A percentile compares a stretch with the other conserved stretches of the same genome.
These are phyloP conservation scores for Tilletia caries DNA, from an alignment of 1,284 basidiomycete species.

Conservation along the genomic window DNA sequence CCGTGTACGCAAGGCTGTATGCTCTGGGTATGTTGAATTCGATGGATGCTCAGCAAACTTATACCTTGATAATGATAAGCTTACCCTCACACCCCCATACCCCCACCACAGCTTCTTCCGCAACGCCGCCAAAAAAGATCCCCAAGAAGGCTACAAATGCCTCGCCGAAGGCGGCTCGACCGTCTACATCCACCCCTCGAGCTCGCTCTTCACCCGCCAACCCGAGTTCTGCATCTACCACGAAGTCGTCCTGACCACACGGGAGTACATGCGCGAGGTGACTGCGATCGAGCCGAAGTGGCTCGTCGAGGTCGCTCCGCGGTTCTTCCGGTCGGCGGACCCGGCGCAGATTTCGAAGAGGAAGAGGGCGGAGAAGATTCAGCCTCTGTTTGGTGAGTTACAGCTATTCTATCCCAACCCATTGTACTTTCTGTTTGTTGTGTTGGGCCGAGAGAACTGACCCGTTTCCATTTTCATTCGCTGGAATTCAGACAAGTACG, in stretches of 20 bases:
- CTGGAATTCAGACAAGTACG: constrained; percentile 28
- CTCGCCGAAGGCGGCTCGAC: constrained; percentile 84
- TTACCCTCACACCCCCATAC: too few relatives aligned
- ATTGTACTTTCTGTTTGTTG: constrained; percentile 61
- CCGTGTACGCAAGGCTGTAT: constrained; percentile 87
- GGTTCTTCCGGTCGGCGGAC: constrained; percentile 96
- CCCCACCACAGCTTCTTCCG: constrained; percentile 39
- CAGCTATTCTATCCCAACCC: too few relatives aligned
- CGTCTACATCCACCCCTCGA: constrained; percentile 95
- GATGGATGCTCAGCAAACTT: too few relatives aligned
- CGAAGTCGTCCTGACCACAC: constrained; percentile 69
- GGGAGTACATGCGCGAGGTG: constrained; percentile 88
- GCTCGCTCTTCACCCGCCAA: constrained; percentile 91
- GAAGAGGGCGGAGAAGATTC: constrained; percentile 95
- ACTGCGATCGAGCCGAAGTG: constrained; percentile 97
- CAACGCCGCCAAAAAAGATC: constrained; percentile 67
- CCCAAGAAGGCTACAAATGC: constrained; percentile 74
- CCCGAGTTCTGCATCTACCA: constrained; percentile 73
- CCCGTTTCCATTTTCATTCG: constrained; percentile 7
- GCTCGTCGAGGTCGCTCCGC: constrained; percentile 95
- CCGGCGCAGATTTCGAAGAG: constrained; percentile 93
- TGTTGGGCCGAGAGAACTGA: constrained; percentile 7
- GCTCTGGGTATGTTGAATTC: constrained; percentile 64
- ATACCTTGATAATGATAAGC: too few relatives aligned
- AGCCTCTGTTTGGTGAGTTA: constrained; percentile 66